phyloP scores from a whole-genome alignment of 2,329 filamentous ascomycete genomes.

The Arthrobotrys sinensis region DNA sequence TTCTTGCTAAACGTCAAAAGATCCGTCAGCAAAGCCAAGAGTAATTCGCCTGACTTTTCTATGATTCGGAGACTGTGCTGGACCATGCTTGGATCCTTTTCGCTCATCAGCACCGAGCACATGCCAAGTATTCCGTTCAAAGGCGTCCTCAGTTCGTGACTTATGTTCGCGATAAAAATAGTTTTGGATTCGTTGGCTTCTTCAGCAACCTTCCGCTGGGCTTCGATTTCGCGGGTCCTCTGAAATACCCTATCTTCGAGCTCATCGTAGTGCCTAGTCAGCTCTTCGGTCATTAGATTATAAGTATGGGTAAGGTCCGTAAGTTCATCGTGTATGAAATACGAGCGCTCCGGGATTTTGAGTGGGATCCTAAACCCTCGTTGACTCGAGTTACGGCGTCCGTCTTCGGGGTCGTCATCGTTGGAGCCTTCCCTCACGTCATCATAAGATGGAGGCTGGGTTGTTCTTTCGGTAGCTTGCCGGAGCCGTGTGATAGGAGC shows the following conservation, averaged over 20 bases:
- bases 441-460: slow-evolving; percentile 65
- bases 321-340: slow-evolving; percentile 84
- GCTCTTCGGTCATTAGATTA: slow-evolving; percentile 93
- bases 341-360: slow-evolving; percentile 82
- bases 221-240: slow-evolving; percentile 85
- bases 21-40: slow-evolving; percentile 89
- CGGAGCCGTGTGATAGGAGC: slow-evolving; percentile 83
- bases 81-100: slow-evolving; percentile 82
- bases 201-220: slow-evolving; percentile 74
- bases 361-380: slow-evolving; percentile 85
- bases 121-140: slow-evolving; percentile 96
- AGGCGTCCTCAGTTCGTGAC: slow-evolving; percentile 89
- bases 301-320: slow-evolving; percentile 82
- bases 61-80: slow-evolving; percentile 88
- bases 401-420: slow-evolving; percentile 62
- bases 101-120: slow-evolving; percentile 92
- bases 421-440: slow-evolving; percentile 59
- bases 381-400: slow-evolving; percentile 66
- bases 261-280: slow-evolving; percentile 86
- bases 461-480: slow-evolving; percentile 79
- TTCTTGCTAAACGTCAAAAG: slow-evolving; percentile 95
- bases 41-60: slow-evolving; percentile 87
- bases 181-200: slow-evolving; percentile 98
- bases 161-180: slow-evolving; percentile 95
- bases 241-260: slow-evolving; percentile 88